phyloP scores from a whole-genome alignment of 257 asterid genomes.

The Primulina eburnea region DNA sequence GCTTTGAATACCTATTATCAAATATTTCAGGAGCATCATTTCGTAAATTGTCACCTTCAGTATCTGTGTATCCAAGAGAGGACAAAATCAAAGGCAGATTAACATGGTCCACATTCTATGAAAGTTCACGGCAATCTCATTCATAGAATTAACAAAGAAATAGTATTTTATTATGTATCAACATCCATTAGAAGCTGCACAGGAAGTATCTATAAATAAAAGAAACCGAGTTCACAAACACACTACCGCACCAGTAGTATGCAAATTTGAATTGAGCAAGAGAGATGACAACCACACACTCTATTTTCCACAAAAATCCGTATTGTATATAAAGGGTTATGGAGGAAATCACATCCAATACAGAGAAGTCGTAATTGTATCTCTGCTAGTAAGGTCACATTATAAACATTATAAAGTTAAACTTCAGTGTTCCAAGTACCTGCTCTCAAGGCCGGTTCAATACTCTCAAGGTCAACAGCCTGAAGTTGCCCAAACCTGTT shows the following conservation, averaged over 20 bases:
- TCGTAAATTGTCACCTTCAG: constrained; percentile 60
- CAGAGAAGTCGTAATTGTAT: no score
- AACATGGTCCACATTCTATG: background rate
- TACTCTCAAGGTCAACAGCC: constrained; percentile 74
- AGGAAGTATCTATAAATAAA: background rate
- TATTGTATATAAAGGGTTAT: no score
- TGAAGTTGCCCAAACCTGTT: constrained; percentile 69
- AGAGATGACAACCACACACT: no score
- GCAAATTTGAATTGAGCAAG: background rate
- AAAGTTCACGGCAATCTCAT: background rate
- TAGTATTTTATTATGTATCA: background rate
- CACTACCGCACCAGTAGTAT: background rate
- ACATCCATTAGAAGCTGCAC: background rate
- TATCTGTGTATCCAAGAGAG: constrained; percentile 36
- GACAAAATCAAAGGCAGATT: background rate
- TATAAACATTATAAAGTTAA: background rate
- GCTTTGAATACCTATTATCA: constrained; percentile 43
- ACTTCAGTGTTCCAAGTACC: constrained; percentile 37
- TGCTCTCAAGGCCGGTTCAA: constrained; percentile 89
- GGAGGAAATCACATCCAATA: no score
- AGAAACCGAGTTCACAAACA: background rate
- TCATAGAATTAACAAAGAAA: background rate
- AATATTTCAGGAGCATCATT: constrained; percentile 53
- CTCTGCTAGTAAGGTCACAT: constrained; percentile 3
- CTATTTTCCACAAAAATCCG: no score